Conservation (phyloP, 768 basidiomycete genomes). For the Sistotremastrum suecicum region DNA sequence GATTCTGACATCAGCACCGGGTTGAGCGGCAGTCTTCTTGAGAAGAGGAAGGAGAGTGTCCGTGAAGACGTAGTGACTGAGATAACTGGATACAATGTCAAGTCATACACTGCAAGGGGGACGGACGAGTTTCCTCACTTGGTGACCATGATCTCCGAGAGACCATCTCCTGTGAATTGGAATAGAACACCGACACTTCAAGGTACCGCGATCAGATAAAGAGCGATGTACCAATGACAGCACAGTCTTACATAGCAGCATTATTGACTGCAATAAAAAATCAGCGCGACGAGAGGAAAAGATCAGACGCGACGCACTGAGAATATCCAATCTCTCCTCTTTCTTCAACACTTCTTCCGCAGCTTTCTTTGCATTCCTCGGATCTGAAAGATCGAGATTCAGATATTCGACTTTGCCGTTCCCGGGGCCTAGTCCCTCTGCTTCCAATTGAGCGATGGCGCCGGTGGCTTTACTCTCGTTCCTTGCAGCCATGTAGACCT, state of each 20-base stretch:
- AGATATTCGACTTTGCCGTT: conserved; percentile 35
- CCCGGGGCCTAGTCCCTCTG: conserved; percentile 28
- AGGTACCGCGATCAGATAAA: not conserved
- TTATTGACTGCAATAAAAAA: conserved; percentile 33
- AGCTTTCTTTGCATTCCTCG: conserved; percentile 29
- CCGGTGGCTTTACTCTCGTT: conserved; percentile 29
- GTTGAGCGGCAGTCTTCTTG: conserved; percentile 13
- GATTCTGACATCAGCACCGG: conserved; percentile 19
- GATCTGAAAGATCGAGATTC: conserved; percentile 36
- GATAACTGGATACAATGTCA: conserved; percentile 23
- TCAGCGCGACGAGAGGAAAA: not conserved
- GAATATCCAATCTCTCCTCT: conserved; percentile 40
- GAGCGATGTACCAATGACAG: not conserved
- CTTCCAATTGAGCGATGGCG: conserved; percentile 32
- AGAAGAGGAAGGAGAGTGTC: conserved; percentile 6
- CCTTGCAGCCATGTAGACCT: conserved; percentile 41
- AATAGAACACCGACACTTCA: not conserved
- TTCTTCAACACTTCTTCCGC: conserved; percentile 34
- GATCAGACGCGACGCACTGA: conserved; percentile 23
- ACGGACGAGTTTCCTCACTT: conserved; percentile 20
- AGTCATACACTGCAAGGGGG: not conserved
- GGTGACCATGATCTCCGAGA: conserved; percentile 25
- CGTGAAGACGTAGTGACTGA: conserved; percentile 30
- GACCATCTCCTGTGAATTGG: conserved; percentile 15
- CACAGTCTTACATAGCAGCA: conserved; percentile 28